Base-by-base conservation (phyloP, 495 filamentous ascomycete species). In the Lindgomyces ingoldianus region DNA sequence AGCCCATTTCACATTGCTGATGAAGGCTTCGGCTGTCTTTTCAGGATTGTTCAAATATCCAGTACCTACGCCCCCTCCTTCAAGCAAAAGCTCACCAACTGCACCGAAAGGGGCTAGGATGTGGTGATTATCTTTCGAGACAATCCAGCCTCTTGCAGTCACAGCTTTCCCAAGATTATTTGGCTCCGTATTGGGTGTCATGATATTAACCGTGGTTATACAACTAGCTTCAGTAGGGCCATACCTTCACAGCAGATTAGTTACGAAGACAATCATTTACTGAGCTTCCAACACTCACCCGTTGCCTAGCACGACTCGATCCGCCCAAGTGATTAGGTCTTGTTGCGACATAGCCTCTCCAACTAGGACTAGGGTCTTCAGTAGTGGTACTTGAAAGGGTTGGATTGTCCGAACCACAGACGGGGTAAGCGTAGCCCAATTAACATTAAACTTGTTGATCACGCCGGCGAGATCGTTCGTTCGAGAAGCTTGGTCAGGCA, bases 371-470 rank as follows among this genome's bases (percentile, higher is more conserved):
- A 82, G 67, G 2, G 64, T 75, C 24, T 73, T 56, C 1, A 82
- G 60, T 4, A 49, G 58, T 1, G 78, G 76, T 0, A 82, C 69
- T 1, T 69, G 64, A 3, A 48, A 50, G 0, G 79, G 79, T 21
- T 74, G 58, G 18, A 82, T 67, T 0, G 69, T 71, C 24, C 72
- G 68, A 9, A 73, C 75, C 16, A 81, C 67, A 8, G 77, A 75
- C 9, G 80, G 78, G 0, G 80, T 81, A 2, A 81, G 60, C 14
- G 76, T 70, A 8, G 76, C 73, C 65, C 63, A 76, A 33, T 77
- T 75, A 46, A 76, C 71, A 0, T 74, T 64, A 49, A 76, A 62
- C 0, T 72, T 64, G 21, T 74, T 74, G 16, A 82, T 72, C 3
- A 73, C 72, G 1, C 66, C 61, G 26, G 71, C 64, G 0, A 81